Evolutionary conservation across 176 grass and related monocot species (phyloP).

Genomic region (Themeda triandra): DNA sequence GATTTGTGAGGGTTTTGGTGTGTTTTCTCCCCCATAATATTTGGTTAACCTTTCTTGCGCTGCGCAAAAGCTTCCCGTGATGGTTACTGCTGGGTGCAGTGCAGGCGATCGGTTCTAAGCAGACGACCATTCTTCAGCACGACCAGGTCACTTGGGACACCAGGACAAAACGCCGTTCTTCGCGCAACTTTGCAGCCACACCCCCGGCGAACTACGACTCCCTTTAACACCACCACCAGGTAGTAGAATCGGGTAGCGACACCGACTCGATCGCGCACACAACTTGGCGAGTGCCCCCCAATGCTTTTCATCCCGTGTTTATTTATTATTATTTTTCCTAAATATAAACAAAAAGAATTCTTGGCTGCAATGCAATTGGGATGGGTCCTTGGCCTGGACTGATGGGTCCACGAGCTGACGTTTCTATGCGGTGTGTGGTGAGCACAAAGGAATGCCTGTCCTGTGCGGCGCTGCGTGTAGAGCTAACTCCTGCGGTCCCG

Average conservation of each 20-base stretch:
- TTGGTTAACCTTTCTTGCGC: neutral
- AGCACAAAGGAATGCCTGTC: neutral
- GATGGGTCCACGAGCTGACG: slow-evolving; percentile 32
- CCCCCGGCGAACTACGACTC: neutral
- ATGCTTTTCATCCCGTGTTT: no score
- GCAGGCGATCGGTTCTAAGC: neutral
- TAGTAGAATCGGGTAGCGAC: neutral
- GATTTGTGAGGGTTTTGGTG: neutral
- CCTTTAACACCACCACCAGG: neutral
- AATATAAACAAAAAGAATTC: neutral
- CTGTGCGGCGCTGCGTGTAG: neutral
- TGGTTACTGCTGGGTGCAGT: neutral
- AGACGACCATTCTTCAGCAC: slow-evolving; percentile 6
- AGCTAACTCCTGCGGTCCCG: neutral
- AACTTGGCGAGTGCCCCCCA: neutral
- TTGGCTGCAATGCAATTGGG: neutral
- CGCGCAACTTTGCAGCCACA: neutral
- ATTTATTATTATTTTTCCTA: no score
- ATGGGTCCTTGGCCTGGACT: neutral
- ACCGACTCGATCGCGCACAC: neutral
- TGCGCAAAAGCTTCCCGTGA: neutral
- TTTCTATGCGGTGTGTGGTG: slow-evolving; percentile 26
- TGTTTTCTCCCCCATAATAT: neutral
- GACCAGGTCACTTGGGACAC: slow-evolving; percentile 34
- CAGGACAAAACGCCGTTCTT: slow-evolving; percentile 7